Base-by-base conservation (phyloP, 352 stramenopile genomes). In the Globisporangium cylindrosporum region DNA sequence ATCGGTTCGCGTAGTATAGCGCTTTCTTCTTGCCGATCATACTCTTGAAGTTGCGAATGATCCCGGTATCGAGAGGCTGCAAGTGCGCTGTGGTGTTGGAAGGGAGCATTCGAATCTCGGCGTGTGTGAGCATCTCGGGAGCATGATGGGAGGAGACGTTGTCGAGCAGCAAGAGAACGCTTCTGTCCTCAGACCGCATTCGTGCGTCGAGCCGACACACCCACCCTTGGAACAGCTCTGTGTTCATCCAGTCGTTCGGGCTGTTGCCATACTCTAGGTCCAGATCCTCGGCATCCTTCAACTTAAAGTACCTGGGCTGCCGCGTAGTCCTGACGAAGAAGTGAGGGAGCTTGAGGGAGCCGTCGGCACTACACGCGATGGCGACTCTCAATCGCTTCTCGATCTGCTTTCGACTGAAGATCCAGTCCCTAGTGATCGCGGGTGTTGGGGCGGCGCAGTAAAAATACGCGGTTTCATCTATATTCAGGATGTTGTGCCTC, bases 31-130 rank as follows among this genome's bases (percentile, higher is more conserved):
- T 54, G 48, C 48, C 5, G n/a, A 54, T 54, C 48, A 20, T 54
- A 6, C 48, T 54, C 48, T 54, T 54, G 48, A 54, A 54, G 48
- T 54, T 54, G 48, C 48, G 48, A 54, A 54, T 54, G 48, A 54
- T 54, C n/a, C 48, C 48, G 20, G 48, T 20, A 54, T 60, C 54
- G 75, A 84, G 59, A 87, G 81, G 29, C 57, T 66, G 59, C 12
- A 66, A 29, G 36, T 51, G 34, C 9, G 34, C 57, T 25, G 34
- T 62, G 32, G 57, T 51, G 57, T 51, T 51, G 41, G 57, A 34
- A 18, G 34, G 57, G n/a, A 62, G 34, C 57, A 53, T 62, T 29
- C 22, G 9, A 2, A 62, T 27, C 3, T 27, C 14, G 20, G 53
- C 36, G 57, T 62, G 22, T 18, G 34, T 36, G 20, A 53, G 36